Base-by-base conservation (phyloP, 2,329 filamentous ascomycete species). In the Xylariaceae sp. region DNA sequence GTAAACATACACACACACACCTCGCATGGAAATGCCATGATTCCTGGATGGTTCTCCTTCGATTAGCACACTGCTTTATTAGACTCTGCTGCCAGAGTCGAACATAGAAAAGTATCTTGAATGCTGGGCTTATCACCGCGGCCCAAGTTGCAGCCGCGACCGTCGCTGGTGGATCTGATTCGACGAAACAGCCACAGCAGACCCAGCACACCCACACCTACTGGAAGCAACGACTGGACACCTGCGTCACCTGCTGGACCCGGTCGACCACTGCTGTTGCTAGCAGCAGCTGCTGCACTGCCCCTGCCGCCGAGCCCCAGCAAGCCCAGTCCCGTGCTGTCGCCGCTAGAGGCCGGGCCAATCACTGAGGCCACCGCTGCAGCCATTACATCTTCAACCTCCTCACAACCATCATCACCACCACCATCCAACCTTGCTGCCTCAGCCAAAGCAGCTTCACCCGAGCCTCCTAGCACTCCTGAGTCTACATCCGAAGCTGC, bases 101-200 rank as follows among this genome's bases (percentile, higher is more conserved):
- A n/a, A n/a, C n/a, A n/a, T n/a, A n/a, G n/a, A n/a, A n/a, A n/a
- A n/a, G 12, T 22, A 27, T 39, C 21, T 58, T 71, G 69, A 55
- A 78, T 78, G 74, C 70, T 73, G 51, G 63, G 63, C 34, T 64
- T 75, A 58, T 73, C 73, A 60, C 64, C 76, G 42, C 75, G 75
- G 65, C 66, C 77, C 47, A 68, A 66, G 49, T 65, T 79, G 54
- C 72, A 68, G 72, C 70, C 73, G 57, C 70, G 74, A 65, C 74
- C 71, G 56, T 77, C 74, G 51, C 64, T 79, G 55, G 69, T 79
- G 63, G 75, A 78, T 50, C 67, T 79, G 49, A 64, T 73, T 48
- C 65, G 54, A 59, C 55, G 55, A 52, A 55, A 55, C 51, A 57
- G 52, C 52, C 51, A 34, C 22, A 46, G 38, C 47, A 52, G 53